Conservation (phyloP, 2,329 filamentous ascomycete species). For the Diplodia scrobiculata region DNA sequence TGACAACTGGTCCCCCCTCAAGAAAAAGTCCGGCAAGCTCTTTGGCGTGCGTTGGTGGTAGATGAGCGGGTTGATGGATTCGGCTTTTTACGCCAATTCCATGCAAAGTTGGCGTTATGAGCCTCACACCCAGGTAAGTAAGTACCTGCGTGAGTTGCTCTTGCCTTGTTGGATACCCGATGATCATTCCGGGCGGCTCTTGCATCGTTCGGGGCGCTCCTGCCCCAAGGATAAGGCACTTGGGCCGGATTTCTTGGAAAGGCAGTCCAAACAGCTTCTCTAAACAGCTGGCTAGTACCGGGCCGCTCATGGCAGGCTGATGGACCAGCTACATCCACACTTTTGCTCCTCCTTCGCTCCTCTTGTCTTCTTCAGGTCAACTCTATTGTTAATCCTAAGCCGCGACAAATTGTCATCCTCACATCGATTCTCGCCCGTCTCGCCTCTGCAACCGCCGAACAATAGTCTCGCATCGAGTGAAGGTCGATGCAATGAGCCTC, state of each 20-base stretch:
- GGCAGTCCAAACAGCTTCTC: not conserved
- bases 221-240: not conserved
- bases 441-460: too few species aligned
- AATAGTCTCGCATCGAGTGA: not conserved
- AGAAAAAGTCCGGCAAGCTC: constrained; percentile 19
- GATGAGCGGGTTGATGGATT: not conserved
- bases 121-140: not conserved
- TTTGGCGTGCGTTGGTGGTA: constrained; percentile 29
- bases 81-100: not conserved
- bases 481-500: constrained; percentile 7
- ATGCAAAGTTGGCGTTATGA: not conserved
- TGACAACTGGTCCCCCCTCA: constrained; percentile 10
- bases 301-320: not conserved
- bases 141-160: not conserved
- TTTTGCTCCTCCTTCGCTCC: not conserved
- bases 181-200: not conserved
- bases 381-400: too few species aligned
- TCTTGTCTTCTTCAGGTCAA: not conserved
- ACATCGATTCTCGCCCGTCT: not conserved
- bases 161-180: not conserved
- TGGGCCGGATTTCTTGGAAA: not conserved
- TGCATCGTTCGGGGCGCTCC: not conserved
- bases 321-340: not conserved
- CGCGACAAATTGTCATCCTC: too few species aligned
- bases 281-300: not conserved